Base-by-base conservation (phyloP, 2,329 filamentous ascomycete genomes). In the Pseudogymnoascus sp. region DNA sequence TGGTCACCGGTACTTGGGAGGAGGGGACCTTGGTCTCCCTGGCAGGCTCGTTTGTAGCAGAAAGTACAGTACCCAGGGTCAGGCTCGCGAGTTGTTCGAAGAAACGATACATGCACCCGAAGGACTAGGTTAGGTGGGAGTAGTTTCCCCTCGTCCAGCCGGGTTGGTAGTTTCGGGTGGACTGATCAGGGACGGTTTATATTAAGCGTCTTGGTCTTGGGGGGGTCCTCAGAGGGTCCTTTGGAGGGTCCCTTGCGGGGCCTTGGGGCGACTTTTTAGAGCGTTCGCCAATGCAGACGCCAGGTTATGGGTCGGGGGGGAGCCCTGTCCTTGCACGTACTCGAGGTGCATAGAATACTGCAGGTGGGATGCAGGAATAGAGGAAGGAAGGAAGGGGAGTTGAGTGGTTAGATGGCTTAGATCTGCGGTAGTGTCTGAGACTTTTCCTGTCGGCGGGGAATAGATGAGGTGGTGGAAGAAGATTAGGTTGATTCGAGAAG, bases 1-100 rank as follows among this genome's bases (percentile, higher is more conserved):
- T 59, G 50, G 50, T 59, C 50, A 59, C 50, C 50, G 50, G 50
- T 59, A 59, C 26, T 59, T 59, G 50, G 50, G 26, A 59, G 26
- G 33, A 59, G 50, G 50, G 50, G 50, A 9, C 50, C 50, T 31
- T 59, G 50, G 50, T 59, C 50, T 59, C 33, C 23, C 50, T 31
- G 15, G 50, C 31, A 59, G 26, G 7, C 21, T 59, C 23, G 50
- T 33, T 59, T 59, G 50, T 35, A 59, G 50, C 26, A 59, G 50
- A 59, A 59, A n/a, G 50, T 59, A 59, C 50, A 31, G 23, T 59
- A 33, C 50, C 26, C 33, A 59, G 50, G 13, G 26, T 33, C 15
- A 59, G 50, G 23, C n/a, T 59, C 15, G 50, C 50, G 50, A 23
- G 11, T 59, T 26, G n/a, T n/a, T 59, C 26, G 50, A 59, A 59